These are phyloP conservation scores for Termitomyces sp. DNA, from an alignment of 768 basidiomycete species.

Conservation along the genomic window DNA sequence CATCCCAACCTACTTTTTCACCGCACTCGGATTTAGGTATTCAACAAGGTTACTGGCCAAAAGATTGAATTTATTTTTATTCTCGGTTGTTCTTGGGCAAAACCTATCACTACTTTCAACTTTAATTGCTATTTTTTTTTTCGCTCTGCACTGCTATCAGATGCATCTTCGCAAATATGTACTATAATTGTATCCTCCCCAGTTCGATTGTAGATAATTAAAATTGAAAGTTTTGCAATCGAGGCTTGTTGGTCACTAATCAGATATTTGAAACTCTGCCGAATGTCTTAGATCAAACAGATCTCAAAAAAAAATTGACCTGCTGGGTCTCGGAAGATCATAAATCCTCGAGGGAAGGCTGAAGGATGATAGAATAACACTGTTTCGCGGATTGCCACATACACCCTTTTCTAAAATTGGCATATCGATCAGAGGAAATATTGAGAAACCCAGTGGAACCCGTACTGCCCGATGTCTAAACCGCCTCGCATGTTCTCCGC, in stretches of 20 bases:
- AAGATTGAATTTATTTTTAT: slow-evolving; percentile 7
- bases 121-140: not conserved
- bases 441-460: not conserved
- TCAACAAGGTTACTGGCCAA: slow-evolving; percentile 16
- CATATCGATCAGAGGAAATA: not conserved
- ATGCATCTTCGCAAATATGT: not conserved
- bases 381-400: not conserved
- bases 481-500: not conserved
- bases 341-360: not conserved
- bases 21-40: slow-evolving; percentile 5
- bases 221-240: not conserved
- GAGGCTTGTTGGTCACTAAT: not conserved
- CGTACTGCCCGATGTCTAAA: not conserved
- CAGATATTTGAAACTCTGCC: not conserved
- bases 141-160: not conserved
- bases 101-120: not conserved
- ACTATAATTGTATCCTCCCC: not conserved
- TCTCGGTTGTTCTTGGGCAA: not conserved
- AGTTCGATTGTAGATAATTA: not conserved
- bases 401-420: not conserved
- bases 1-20: slow-evolving; percentile 3
- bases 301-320: not conserved
- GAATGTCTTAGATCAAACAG: not conserved
- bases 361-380: not conserved
- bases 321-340: not conserved